Evolutionary conservation across 2,329 filamentous ascomycete species (phyloP).

Genomic region (Talaromyces marneffei): DNA sequence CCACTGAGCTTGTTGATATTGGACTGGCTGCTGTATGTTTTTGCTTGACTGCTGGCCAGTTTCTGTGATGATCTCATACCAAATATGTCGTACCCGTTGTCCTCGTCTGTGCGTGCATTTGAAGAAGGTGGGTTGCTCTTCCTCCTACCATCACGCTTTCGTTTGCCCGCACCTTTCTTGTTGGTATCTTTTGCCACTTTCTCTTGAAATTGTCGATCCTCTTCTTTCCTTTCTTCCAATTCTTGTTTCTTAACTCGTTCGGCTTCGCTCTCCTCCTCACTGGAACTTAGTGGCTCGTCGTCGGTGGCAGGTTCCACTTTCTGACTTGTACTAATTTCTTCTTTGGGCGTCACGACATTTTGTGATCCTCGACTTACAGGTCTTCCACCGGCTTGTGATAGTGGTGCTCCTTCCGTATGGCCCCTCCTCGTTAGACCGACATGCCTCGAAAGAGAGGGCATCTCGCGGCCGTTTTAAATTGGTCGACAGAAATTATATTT

Average conservation of each 20-base stretch:
- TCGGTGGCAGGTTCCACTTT: constrained; percentile 26
- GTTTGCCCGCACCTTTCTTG: not conserved
- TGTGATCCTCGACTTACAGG: constrained; percentile 4
- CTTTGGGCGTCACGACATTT: not conserved
- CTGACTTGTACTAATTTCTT: not conserved
- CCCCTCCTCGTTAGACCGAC: not conserved
- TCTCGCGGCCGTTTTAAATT: not conserved
- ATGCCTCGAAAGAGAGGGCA: not conserved
- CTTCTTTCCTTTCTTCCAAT: not conserved
- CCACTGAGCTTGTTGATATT: not conserved
- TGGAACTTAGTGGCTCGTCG: constrained; percentile 32
- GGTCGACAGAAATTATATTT: not conserved
- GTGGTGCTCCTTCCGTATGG: constrained; percentile 15
- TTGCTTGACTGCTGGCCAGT: not conserved
- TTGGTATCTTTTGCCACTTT: not conserved
- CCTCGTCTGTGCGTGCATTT: not conserved
- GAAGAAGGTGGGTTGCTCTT: not conserved
- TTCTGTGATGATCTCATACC: not conserved
- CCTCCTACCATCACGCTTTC: not conserved
- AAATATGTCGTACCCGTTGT: not conserved
- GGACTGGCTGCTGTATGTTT: not conserved
- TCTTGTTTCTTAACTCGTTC: not conserved
- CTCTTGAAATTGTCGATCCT: not conserved
- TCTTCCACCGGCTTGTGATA: constrained; percentile 20
- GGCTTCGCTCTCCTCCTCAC: constrained; percentile 23